These are phyloP conservation scores for Silene vulgaris DNA, from an alignment of 179 eudicot genomes.

Conservation along the genomic window DNA sequence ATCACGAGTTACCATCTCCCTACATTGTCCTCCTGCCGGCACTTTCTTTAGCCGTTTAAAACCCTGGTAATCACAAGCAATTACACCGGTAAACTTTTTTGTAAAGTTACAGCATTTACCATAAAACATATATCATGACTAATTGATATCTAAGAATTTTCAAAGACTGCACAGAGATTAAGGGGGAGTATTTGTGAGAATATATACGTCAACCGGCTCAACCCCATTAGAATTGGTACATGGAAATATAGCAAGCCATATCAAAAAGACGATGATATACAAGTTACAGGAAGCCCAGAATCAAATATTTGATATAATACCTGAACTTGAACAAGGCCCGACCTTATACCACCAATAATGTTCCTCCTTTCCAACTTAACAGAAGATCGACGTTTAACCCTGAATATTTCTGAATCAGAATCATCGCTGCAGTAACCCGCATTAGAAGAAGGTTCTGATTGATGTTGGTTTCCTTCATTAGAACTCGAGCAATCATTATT, in stretches of 20 bases:
- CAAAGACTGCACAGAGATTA: neutral
- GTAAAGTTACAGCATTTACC: neutral
- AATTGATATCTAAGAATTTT: neutral
- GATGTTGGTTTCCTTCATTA: slow-evolving; percentile 24
- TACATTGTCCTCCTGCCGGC: slow-evolving; percentile 35
- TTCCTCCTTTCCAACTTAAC: slow-evolving; percentile 42
- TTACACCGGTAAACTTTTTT: neutral
- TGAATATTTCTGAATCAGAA: slow-evolving; percentile 87
- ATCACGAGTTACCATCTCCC: slow-evolving; percentile 28
- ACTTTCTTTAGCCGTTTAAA: slow-evolving; percentile 59
- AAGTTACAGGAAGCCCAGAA: neutral
- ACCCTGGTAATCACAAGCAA: slow-evolving; percentile 47
- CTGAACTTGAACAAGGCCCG: slow-evolving; percentile 39
- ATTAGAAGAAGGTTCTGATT: slow-evolving; percentile 26
- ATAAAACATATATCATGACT: neutral
- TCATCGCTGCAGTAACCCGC: slow-evolving; percentile 56
- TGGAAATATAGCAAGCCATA: neutral
- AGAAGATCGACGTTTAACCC: slow-evolving; percentile 78
- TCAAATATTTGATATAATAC: slow-evolving; percentile 29
- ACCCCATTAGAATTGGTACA: neutral
- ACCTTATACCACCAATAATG: slow-evolving; percentile 27
- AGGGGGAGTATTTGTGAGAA: neutral
- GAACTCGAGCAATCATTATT: slow-evolving; percentile 30
- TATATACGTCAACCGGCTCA: neutral
- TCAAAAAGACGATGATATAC: neutral